phyloP scores from a whole-genome alignment of 2,329 filamentous ascomycete species.

The Aureobasidium mangrovei region DNA sequence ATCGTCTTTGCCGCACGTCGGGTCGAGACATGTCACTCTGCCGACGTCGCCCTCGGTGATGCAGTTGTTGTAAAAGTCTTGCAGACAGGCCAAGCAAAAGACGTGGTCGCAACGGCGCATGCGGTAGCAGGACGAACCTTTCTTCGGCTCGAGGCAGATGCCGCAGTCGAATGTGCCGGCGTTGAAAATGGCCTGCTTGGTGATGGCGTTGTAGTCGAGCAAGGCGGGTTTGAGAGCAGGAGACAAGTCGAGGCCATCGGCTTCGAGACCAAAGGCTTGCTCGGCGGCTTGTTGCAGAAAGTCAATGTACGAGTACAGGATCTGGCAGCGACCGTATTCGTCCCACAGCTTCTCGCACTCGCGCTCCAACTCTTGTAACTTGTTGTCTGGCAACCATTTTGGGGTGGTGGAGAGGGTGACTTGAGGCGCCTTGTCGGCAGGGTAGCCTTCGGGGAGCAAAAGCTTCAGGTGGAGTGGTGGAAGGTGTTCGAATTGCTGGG shows the following conservation, averaged over 20 bases:
- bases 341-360: conserved; percentile 49
- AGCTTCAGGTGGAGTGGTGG: conserved; percentile 48
- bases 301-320: conserved; percentile 53
- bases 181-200: conserved; percentile 67
- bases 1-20: conserved; percentile 62
- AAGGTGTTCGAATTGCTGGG: conserved; percentile 33
- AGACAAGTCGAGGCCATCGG: conserved; percentile 39
- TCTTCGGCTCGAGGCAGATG: conserved; percentile 86
- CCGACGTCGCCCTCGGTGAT: conserved; percentile 78
- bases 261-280: conserved; percentile 43
- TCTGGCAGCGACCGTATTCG: conserved; percentile 48
- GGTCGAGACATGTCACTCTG: conserved; percentile 69
- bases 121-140: conserved; percentile 69
- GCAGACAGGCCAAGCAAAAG: conserved; percentile 80
- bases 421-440: conserved; percentile 41
- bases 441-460: conserved; percentile 47
- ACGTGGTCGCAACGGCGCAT: conserved; percentile 82
- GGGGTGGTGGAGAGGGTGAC: conserved; percentile 42
- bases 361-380: conserved; percentile 36
- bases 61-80: conserved; percentile 81
- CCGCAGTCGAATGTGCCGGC: conserved; percentile 80
- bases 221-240: conserved; percentile 56
- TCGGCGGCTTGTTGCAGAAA: conserved; percentile 51
- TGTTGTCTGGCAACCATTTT: conserved; percentile 44
- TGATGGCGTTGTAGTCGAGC: conserved; percentile 68